Evolutionary conservation across 805 yeast species (phyloP), one percentile per base, ranked within the genome.

Genomic region (Wickerhamiella kazuoi): DNA sequence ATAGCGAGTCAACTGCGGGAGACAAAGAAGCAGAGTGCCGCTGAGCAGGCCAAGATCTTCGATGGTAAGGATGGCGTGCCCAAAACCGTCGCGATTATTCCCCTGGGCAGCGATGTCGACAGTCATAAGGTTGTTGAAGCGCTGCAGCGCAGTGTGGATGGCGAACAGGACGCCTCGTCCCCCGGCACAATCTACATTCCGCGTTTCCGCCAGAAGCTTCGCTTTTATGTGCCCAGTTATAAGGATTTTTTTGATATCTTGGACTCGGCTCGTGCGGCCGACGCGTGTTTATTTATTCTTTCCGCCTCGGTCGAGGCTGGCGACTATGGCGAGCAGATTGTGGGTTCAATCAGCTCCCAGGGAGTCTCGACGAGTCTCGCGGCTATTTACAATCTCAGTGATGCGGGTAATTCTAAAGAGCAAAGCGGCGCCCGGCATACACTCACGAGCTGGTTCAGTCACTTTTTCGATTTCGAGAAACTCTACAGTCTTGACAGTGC

Each of bases 261-360:
- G 41, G 96, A 90, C 60, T 79, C 93, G 26, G 82, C 93, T 16
- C 81, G 81, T 53, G 72, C 81, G 4, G 76, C 97, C 0, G 98
- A 90, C 62, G 83, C 74, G 53, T 90, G 84, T 2, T 62, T 93
- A 1, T 79, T 90, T 56, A 93, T 86, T n/a, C 63, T 90, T 32
- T 82, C 94, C 41, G 94, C 94, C 6, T 64, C 71, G 16, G 71
- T 74, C 36, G 97, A 90, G 61, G 87, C 87, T 39, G 84, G 78
- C 47, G 69, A 68, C 30, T 71, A 73, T 50, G 97, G 97, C 36
- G 98, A 90, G 60, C 86, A 82, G 51, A 73, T 86, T 21, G 65
- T 90, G 41, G 74, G 97, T 59, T 81, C 94, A 2, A 68, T 86
- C 28, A 83, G 81, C 52, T 70, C 86, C 13, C 98, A 93, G 62